phyloP scores from a whole-genome alignment of 768 basidiomycete species.

The Termitomyces sp. region DNA sequence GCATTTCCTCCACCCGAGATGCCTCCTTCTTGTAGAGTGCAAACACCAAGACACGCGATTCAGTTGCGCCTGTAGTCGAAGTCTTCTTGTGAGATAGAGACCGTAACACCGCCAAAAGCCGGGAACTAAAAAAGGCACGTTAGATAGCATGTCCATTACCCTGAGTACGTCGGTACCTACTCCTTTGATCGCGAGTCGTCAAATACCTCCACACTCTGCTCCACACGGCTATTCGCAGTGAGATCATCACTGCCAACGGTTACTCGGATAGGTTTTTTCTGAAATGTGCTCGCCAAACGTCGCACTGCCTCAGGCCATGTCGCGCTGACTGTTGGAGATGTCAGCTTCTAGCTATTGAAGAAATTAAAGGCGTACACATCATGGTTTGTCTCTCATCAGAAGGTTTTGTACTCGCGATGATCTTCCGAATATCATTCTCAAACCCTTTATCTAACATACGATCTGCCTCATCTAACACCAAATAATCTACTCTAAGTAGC shows the following conservation, averaged over 20 bases:
- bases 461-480: constrained; percentile 97
- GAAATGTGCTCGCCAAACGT: constrained; percentile 83
- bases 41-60: constrained; percentile 82
- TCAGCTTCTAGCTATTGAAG: not conserved
- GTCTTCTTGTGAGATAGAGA: constrained; percentile 56
- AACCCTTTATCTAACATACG: constrained; percentile 98
- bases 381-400: constrained; percentile 77
- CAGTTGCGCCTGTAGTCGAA: constrained; percentile 40
- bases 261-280: constrained; percentile 76
- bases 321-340: constrained; percentile 68
- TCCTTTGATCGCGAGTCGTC: constrained; percentile 84
- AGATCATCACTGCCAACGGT: constrained; percentile 96
- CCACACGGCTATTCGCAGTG: constrained; percentile 90
- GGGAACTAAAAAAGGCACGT: constrained; percentile 35
- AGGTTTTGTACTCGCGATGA: constrained; percentile 72
- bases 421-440: constrained; percentile 92
- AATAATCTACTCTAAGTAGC: constrained; percentile 65
- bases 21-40: constrained; percentile 98
- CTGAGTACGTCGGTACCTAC: constrained; percentile 36
- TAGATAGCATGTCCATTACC: not conserved
- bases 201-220: constrained; percentile 89
- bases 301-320: constrained; percentile 98
- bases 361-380: constrained; percentile 66
- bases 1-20: constrained; percentile 77
- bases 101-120: constrained; percentile 52